Conservation (phyloP, 345 rosid species). For the Hirschfeldia incana region DNA sequence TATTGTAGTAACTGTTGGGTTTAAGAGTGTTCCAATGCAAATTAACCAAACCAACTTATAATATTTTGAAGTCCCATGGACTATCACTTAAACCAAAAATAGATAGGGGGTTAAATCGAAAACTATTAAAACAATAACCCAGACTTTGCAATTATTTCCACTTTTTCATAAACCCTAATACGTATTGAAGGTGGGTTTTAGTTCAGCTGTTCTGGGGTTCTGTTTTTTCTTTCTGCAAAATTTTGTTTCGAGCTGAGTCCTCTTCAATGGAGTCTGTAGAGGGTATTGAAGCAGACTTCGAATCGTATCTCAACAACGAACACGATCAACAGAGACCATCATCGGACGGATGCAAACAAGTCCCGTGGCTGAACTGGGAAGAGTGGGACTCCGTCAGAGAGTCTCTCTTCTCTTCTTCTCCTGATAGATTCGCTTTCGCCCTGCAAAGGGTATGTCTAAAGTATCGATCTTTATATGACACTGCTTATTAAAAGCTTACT, state of each 20-base stretch:
- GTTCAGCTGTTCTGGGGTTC: not conserved
- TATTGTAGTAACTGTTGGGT: not conserved
- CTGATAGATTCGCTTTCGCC: slow-evolving; percentile 52
- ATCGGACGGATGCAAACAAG: too few species aligned
- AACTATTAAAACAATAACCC: not conserved
- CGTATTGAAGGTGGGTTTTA: slow-evolving; percentile 15
- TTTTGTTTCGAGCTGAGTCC: not conserved
- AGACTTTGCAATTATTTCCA: not conserved
- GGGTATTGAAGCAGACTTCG: too few species aligned
- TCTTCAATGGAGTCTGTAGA: slow-evolving; percentile 49
- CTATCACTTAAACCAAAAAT: not conserved
- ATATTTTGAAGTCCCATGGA: not conserved
- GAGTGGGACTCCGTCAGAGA: slow-evolving; percentile 83
- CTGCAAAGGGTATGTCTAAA: slow-evolving; percentile 55
- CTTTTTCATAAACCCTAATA: slow-evolving; percentile 36
- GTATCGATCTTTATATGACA: not conserved
- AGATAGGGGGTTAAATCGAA: not conserved
- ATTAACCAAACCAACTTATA: not conserved
- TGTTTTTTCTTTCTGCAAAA: not conserved
- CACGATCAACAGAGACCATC: too few species aligned
- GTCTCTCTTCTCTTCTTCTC: slow-evolving; percentile 76
- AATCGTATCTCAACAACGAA: too few species aligned
- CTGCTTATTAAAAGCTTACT: slow-evolving; percentile 2
- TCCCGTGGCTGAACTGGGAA: too few species aligned
- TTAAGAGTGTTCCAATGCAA: not conserved